These are phyloP conservation scores for Blastobotrys serpentis DNA, from an alignment of 1,139 yeast species.

Conservation along the genomic window DNA sequence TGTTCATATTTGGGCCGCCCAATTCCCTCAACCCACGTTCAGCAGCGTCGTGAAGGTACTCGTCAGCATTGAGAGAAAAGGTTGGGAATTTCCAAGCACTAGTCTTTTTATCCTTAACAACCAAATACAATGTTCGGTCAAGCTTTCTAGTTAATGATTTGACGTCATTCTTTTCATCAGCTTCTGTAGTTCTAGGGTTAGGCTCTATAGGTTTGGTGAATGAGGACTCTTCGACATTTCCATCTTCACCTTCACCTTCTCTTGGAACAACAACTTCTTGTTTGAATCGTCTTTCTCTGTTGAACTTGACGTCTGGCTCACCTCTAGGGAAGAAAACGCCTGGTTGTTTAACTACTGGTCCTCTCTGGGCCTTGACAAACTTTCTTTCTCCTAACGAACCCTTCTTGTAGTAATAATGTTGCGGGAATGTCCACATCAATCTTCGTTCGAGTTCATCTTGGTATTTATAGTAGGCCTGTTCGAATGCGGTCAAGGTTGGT, in stretches of 20 bases:
- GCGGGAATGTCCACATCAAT: conserved; percentile 97
- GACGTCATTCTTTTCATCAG: conserved; percentile 63
- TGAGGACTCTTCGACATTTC: conserved; percentile 39
- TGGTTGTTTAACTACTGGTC: conserved; percentile 70
- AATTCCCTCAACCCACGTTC: conserved; percentile 66
- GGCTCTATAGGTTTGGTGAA: conserved; percentile 69
- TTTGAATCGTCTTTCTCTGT: conserved; percentile 82
- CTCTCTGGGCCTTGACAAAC: conserved; percentile 70
- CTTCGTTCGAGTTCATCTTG: conserved; percentile 85
- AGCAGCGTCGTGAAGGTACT: conserved; percentile 69
- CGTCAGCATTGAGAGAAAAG: conserved; percentile 47
- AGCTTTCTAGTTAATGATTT: conserved; percentile 75
- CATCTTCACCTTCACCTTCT: conserved; percentile 47
- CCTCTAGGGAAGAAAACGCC: conserved; percentile 80
- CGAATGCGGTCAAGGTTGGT: conserved; percentile 71
- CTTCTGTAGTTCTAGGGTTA: conserved; percentile 71
- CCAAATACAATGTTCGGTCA: conserved; percentile 74
- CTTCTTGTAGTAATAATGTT: conserved; percentile 84
- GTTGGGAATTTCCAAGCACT: conserved; percentile 73
- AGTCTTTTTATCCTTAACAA: conserved; percentile 50
- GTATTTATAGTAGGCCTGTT: conserved; percentile 72
- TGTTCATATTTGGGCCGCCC: conserved; percentile 76
- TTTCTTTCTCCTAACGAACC: conserved; percentile 89
- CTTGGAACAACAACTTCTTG: conserved; percentile 74
- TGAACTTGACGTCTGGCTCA: conserved; percentile 79